Base-by-base conservation (phyloP, 805 yeast genomes). In the Kuraishia piskuri region DNA sequence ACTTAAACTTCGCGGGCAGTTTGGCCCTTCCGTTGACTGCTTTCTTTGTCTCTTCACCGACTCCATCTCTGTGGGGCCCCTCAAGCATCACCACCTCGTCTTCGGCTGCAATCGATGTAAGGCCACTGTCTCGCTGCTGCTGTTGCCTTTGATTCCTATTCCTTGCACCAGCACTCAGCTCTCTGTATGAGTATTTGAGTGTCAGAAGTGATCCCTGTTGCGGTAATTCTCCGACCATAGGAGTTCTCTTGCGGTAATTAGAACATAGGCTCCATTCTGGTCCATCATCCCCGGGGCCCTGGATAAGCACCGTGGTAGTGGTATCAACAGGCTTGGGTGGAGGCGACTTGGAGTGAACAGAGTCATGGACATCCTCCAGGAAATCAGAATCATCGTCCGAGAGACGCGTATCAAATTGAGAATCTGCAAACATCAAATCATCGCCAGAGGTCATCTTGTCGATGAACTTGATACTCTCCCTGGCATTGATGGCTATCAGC, bases 391-490 rank as follows among this genome's bases (percentile, higher is more conserved):
- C 48, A 31, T n/a, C 40, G 14, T 31, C 40, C 14, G 40, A 31
- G 14, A 14, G 40, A n/a, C 14, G 14, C 23, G 4, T 17, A 17
- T 49, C 54, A 19, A 14, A 22, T 12, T 23, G 40, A 12, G 23
- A 26, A 19, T 22, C 22, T 21, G 36, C 8, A 19, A 22, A n/a
- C 36, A 25, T 21, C 20, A 50, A 8, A 55, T 56, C 56, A 14
- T 54, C 55, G 14, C 36, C 14, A 7, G 62, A 55, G 49, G 66
- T 56, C 47, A 63, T 53, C 40, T 68, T 67, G 58, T 85, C 90
- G 52, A 86, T 80, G 59, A 83, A 80, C 53, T 77, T 70, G 51
- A 84, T 73, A 20, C 88, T 78, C 61, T 83, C 87, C 52, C 84
- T 71, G 7, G 91, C 86, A 64, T 81, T 82, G n/a, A 76, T 73